A percentile compares a stretch with the other conserved stretches of the same genome.
These are phyloP conservation scores for Cicer bijugum DNA, from an alignment of 306 rosid genomes.

Conservation along the genomic window DNA sequence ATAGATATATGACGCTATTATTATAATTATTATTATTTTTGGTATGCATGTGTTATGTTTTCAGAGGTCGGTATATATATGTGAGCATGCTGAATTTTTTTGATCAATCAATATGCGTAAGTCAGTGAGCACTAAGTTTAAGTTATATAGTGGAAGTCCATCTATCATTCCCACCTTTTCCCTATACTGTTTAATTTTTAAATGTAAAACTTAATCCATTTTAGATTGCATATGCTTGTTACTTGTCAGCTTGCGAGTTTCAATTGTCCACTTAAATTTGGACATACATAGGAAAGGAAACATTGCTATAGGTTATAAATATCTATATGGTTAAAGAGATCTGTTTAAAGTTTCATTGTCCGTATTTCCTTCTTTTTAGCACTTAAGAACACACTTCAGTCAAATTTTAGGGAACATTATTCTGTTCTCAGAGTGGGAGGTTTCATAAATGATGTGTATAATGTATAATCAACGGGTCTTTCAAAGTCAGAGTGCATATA, in stretches of 20 bases:
- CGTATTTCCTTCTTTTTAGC: slow-evolving; percentile 7
- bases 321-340: not conserved
- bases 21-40: not conserved
- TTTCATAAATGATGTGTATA: not conserved
- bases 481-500: slow-evolving; percentile 26
- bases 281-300: not conserved
- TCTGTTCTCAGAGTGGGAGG: slow-evolving; percentile 11
- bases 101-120: not conserved
- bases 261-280: slow-evolving; percentile 17
- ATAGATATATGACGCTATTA: not conserved
- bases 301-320: not conserved
- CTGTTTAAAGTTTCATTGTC: not conserved
- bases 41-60: not conserved
- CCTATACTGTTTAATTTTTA: not conserved
- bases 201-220: slow-evolving; percentile 8
- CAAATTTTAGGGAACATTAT: slow-evolving; percentile 14
- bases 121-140: not conserved
- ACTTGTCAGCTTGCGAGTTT: slow-evolving; percentile 15
- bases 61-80: slow-evolving; percentile 3
- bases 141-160: slow-evolving; percentile 21
- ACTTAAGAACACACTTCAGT: slow-evolving; percentile 24
- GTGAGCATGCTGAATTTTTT: slow-evolving; percentile 4
- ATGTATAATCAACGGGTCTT: not conserved
- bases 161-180: not conserved
- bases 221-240: slow-evolving; percentile 1